A percentile compares a stretch with the other conserved stretches of the same genome.
Conservation (phyloP, 208 protist genomes). For the Acanthamoeba triangularis region DNA sequence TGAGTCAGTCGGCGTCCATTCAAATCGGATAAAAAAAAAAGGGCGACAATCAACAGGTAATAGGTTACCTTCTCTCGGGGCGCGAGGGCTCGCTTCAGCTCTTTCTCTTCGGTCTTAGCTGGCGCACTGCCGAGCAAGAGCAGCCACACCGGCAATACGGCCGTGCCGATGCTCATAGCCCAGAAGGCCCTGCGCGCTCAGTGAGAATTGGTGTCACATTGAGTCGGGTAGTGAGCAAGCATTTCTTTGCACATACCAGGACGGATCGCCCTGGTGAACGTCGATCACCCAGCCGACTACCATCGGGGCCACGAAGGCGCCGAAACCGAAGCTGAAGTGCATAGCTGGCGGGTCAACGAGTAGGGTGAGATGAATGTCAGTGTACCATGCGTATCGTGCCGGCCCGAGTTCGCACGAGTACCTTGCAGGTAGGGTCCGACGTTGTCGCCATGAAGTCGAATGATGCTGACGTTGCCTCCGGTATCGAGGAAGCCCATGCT, state of each 20-base stretch:
- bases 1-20: neutral
- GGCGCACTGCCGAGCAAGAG: neutral
- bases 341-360: neutral
- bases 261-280: slow-evolving; percentile 51
- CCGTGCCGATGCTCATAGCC: slow-evolving; percentile 23
- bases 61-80: neutral
- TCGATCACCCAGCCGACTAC: slow-evolving; percentile 46
- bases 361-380: neutral
- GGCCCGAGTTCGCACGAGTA: neutral
- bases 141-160: slow-evolving; percentile 25
- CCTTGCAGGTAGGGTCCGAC: slow-evolving; percentile 73
- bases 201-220: neutral
- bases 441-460: slow-evolving; percentile 72
- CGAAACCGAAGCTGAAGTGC: slow-evolving; percentile 75
- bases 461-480: slow-evolving; percentile 73
- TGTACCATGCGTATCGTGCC: too few species aligned
- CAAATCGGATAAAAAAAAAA: neutral
- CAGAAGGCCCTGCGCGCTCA: slow-evolving; percentile 6
- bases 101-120: neutral
- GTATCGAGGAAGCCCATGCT: slow-evolving; percentile 61
- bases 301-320: slow-evolving; percentile 69
- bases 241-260: neutral
- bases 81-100: neutral
- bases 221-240: too few species aligned
- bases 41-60: too few species aligned